Conservation (phyloP, 805 yeast species). For the Cyberlindnera mrakii region DNA sequence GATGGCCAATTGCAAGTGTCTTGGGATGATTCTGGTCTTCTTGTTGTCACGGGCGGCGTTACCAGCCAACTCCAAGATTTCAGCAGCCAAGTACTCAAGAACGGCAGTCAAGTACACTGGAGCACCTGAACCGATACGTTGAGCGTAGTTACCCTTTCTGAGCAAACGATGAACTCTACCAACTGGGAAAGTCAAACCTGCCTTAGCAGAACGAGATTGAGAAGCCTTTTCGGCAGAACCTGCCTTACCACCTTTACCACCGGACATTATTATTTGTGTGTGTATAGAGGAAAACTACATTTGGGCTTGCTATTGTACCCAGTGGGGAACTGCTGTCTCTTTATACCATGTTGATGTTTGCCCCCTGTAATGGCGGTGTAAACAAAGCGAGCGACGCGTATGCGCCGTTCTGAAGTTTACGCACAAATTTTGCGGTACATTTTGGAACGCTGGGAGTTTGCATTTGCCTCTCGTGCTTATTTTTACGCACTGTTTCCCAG, state of each 20-base stretch:
- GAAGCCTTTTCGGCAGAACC: slow-evolving; percentile 93
- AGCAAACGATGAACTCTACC: slow-evolving; percentile 97
- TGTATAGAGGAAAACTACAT: slow-evolving; percentile 2
- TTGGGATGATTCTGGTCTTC: slow-evolving; percentile 98
- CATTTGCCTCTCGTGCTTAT: no score
- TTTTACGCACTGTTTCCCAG: no score
- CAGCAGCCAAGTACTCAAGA: slow-evolving; percentile 94
- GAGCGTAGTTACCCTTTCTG: slow-evolving; percentile 97
- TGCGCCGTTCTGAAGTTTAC: slow-evolving; percentile 1
- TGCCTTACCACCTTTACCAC: slow-evolving; percentile 80
- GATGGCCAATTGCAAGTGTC: slow-evolving; percentile 97
- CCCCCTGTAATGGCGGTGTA: neutral
- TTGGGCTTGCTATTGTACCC: neutral
- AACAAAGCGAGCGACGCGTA: neutral
- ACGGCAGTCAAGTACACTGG: slow-evolving; percentile 98
- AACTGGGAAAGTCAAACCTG: slow-evolving; percentile 98
- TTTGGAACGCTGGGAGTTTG: slow-evolving; percentile 1
- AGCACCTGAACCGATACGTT: slow-evolving; percentile 99
- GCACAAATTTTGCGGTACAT: neutral
- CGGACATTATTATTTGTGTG: slow-evolving; percentile 46
- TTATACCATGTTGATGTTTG: slow-evolving; percentile 1
- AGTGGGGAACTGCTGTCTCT: slow-evolving; percentile 1
- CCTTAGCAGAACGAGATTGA: slow-evolving; percentile 97
- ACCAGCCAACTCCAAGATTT: slow-evolving; percentile 97
- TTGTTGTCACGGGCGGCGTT: slow-evolving; percentile 99